phyloP scores from a whole-genome alignment of 306 rosid species.

The Oemleria cerasiformis region DNA sequence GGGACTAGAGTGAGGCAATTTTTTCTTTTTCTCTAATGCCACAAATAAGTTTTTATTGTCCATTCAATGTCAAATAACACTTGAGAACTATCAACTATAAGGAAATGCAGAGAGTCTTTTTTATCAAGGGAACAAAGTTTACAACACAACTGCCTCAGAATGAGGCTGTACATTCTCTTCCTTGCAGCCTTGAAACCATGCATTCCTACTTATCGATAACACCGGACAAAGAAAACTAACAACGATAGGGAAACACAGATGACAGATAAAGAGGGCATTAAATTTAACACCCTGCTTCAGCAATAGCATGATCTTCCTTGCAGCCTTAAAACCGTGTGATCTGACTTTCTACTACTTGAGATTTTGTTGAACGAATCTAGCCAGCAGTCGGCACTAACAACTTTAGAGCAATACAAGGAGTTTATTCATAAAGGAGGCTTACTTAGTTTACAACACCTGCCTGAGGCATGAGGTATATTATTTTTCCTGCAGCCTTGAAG shows the following conservation, averaged over 20 bases:
- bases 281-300: not conserved
- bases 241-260: too few relatives aligned
- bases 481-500: constrained; percentile 37
- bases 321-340: constrained; percentile 53
- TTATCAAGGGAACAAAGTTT: constrained; percentile 8
- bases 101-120: not conserved
- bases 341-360: constrained; percentile 24
- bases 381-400: not conserved
- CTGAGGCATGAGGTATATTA: constrained; percentile 19
- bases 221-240: too few relatives aligned
- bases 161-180: constrained; percentile 28
- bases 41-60: not conserved
- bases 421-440: not conserved
- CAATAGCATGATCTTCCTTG: constrained; percentile 24
- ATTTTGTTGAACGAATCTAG: not conserved
- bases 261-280: too few relatives aligned
- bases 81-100: constrained; percentile 1
- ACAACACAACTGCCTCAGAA: not conserved
- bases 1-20: too few relatives aligned
- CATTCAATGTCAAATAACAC: not conserved
- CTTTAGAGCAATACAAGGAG: not conserved
- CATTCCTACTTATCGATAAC: not conserved
- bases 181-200: constrained; percentile 10
- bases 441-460: constrained; percentile 11
- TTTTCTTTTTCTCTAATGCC: too few relatives aligned